Conservation (phyloP, 805 yeast genomes). For the Yamadazyma takamatsuzukensis region DNA sequence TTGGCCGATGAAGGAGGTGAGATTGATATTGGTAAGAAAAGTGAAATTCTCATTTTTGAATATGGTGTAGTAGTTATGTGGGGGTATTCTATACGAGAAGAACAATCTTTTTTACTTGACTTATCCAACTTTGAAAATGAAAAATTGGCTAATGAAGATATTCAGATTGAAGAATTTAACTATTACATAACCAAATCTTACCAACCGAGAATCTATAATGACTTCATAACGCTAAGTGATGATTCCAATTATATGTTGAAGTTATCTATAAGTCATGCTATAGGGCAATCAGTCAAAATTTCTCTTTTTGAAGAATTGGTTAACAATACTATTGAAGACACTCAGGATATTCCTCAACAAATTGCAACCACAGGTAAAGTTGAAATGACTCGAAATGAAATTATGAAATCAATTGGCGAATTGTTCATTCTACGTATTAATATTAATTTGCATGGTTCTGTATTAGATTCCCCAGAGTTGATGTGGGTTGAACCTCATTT, state of each 20-base stretch:
- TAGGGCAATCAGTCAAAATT: conserved; percentile 93
- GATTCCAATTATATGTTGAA: conserved; percentile 89
- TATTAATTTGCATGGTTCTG: conserved; percentile 80
- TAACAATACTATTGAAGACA: conserved; percentile 94
- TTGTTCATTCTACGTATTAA: conserved; percentile 82
- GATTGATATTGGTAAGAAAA: conserved; percentile 76
- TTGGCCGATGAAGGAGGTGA: conserved; percentile 95
- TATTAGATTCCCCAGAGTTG: conserved; percentile 92
- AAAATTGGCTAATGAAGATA: conserved; percentile 85
- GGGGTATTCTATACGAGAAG: conserved; percentile 90
- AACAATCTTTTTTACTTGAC: conserved; percentile 73
- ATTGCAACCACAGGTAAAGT: conserved; percentile 94
- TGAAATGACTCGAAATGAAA: conserved; percentile 88
- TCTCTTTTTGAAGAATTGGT: conserved; percentile 94
- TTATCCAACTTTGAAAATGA: conserved; percentile 90
- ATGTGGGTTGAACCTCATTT: conserved; percentile 99
- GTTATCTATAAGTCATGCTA: conserved; percentile 89
- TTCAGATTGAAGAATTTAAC: conserved; percentile 91
- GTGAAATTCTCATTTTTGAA: conserved; percentile 85
- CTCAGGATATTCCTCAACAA: conserved; percentile 95
- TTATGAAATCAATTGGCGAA: conserved; percentile 97
- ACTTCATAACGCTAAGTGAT: conserved; percentile 88
- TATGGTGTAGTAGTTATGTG: conserved; percentile 97
- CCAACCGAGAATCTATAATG: conserved; percentile 94
- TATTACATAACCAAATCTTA: conserved; percentile 91